phyloP scores from a whole-genome alignment of 208 protist genomes.

The Acanthamoeba sp. region DNA sequence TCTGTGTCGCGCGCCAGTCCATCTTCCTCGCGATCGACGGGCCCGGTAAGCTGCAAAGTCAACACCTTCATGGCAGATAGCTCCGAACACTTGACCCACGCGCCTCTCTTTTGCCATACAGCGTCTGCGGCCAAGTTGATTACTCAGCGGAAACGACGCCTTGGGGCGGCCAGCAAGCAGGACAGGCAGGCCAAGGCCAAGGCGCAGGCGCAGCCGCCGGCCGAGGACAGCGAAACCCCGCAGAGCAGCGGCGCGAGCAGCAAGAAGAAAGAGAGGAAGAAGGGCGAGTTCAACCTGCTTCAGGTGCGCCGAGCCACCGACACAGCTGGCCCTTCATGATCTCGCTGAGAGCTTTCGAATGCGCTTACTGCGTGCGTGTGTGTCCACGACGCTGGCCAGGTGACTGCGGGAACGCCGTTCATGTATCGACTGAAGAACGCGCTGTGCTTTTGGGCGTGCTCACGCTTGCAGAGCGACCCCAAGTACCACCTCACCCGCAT shows the following conservation, averaged over 20 bases:
- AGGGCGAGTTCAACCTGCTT: constrained; percentile 8
- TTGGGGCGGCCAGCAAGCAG: background rate
- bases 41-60: background rate
- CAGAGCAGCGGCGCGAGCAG: background rate
- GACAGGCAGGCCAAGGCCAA: background rate
- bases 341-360: background rate
- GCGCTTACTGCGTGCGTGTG: background rate
- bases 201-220: background rate
- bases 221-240: background rate
- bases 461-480: background rate
- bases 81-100: background rate
- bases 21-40: constrained; percentile 51
- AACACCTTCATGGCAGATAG: too few species aligned
- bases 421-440: constrained; percentile 50
- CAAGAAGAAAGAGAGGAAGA: background rate
- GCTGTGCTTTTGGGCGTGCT: constrained; percentile 44
- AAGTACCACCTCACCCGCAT: constrained; percentile 20
- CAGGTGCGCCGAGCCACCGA: too few species aligned
- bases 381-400: background rate
- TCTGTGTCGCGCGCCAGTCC: constrained; percentile 1
- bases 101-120: background rate
- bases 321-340: too few species aligned
- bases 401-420: constrained; percentile 56
- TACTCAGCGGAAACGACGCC: constrained; percentile 5
- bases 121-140: constrained; percentile 59